These are phyloP conservation scores for Hippophae gyantsensis DNA, from an alignment of 306 rosid species.

Conservation along the genomic window DNA sequence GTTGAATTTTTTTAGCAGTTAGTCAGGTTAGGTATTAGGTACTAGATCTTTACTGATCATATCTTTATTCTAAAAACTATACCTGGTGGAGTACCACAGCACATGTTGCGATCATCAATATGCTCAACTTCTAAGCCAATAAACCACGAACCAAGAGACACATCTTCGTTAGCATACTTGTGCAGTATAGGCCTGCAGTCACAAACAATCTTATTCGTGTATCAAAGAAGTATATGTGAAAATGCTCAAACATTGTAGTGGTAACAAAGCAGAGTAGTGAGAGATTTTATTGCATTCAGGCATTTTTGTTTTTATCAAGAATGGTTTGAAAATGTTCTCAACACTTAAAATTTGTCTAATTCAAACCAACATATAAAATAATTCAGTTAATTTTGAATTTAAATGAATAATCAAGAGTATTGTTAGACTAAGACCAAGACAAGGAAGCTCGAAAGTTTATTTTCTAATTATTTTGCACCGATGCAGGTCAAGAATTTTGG, in stretches of 20 bases:
- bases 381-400: too few species aligned
- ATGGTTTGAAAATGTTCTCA: too few species aligned
- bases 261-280: not conserved
- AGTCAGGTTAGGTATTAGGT: not conserved
- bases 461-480: not conserved
- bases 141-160: constrained; percentile 95
- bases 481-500: not conserved
- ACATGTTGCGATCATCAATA: constrained; percentile 91
- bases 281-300: not conserved
- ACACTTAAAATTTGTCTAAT: too few species aligned
- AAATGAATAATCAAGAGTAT: too few species aligned
- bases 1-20: not conserved
- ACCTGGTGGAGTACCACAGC: constrained; percentile 99
- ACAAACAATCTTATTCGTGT: constrained; percentile 12
- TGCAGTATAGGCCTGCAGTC: constrained; percentile 77
- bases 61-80: constrained; percentile 9
- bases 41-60: not conserved
- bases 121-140: constrained; percentile 97
- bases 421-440: not conserved
- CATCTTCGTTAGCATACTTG: constrained; percentile 96
- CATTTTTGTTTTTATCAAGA: not conserved
- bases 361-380: too few species aligned
- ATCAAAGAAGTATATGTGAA: not conserved
- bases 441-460: not conserved
- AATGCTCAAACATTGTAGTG: not conserved